Percentiles rank a stretch among this genome's conserved stretches.
Conservation (phyloP, 2,329 filamentous ascomycete species). For the Botrytis pseudocinerea region DNA sequence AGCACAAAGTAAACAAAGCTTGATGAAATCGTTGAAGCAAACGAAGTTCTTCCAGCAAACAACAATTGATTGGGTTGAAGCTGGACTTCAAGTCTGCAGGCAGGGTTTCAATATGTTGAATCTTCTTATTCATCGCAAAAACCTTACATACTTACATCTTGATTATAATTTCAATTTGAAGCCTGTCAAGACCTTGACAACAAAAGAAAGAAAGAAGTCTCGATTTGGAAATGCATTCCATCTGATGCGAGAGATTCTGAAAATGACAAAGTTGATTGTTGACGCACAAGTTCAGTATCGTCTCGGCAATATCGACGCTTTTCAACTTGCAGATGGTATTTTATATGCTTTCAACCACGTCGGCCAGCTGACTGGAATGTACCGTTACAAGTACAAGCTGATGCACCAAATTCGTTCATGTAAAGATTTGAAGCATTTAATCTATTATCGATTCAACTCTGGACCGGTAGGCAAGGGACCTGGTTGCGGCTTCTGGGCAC, state of each 20-base stretch:
- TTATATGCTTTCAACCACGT: slow-evolving; percentile 99
- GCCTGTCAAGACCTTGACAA: slow-evolving; percentile 96
- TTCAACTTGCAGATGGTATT: slow-evolving; percentile 97
- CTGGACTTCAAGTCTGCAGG: slow-evolving; percentile 94
- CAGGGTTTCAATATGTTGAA: slow-evolving; percentile 99
- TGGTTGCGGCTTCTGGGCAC: slow-evolving; percentile 98
- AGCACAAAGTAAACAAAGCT: slow-evolving; percentile 89
- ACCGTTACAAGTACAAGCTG: slow-evolving; percentile 99
- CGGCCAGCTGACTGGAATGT: slow-evolving; percentile 97
- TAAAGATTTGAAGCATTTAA: slow-evolving; percentile 98
- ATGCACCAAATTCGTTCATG: slow-evolving; percentile 99
- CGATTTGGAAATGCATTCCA: slow-evolving; percentile 99
- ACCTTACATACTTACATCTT: slow-evolving; percentile 94
- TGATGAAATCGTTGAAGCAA: slow-evolving; percentile 85
- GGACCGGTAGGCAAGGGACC: slow-evolving; percentile 96
- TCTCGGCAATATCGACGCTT: slow-evolving; percentile 96
- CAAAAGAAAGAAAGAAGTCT: slow-evolving; percentile 98
- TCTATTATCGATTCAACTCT: slow-evolving; percentile 98
- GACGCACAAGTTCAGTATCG: slow-evolving; percentile 98
- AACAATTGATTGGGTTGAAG: slow-evolving; percentile 98
- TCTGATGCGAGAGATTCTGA: slow-evolving; percentile 95
- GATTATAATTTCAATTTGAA: slow-evolving; percentile 99
- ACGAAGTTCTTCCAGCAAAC: slow-evolving; percentile 99
- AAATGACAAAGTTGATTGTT: slow-evolving; percentile 94
- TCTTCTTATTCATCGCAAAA: slow-evolving; percentile 95